Evolutionary conservation across 1,284 basidiomycete species (phyloP), one percentile per base, ranked within the genome.

Genomic region (Sanghuangporus weigelae): DNA sequence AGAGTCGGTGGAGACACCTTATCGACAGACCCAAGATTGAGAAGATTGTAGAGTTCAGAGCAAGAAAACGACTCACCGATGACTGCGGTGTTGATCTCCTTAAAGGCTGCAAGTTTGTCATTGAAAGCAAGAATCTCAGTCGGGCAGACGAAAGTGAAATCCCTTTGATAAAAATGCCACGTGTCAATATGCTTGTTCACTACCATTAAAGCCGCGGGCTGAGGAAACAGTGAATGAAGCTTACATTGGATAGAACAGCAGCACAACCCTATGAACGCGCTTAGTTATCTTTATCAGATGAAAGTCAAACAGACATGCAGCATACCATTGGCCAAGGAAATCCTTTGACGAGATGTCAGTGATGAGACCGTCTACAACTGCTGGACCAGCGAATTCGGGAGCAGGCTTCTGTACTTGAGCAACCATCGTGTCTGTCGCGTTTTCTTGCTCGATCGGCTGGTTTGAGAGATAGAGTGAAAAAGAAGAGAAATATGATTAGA

Each of bases 91-190:
- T 87, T 84, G 69, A 95, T 78, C 63, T 81, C 82, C 62, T 84
- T 79, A 80, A 96, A 94, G 69, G 84, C 79, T 53, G 83, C 73
- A 55, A 95, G 83, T 6, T 91, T 88, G 68, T 92, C 89, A 75
- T 95, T 94, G 83, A 95, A 96, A 1, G 93, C 93, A 53, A 95
- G 84, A 73, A 96, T 95, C 77, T 96, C 93, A 67, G 93, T 95
- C 40, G 93, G 93, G 79, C 93, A 95, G 70, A 95, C 93, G 71
- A 95, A 92, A 56, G 89, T 92, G 74, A 89, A 88, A 72, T 90
- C 87, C 78, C 86, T 88, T 67, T 51, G 55, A 60, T 59, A 38
- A 21, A 58, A 42, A 46, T n/a, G 48, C 59, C 63, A 62, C 53
- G 57, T 59, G 54, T 59, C 26, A 49, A 55, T 21, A 7, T 50